Conservation (phyloP, 192 early-diverging fungal genomes). For the Backusella circina region DNA sequence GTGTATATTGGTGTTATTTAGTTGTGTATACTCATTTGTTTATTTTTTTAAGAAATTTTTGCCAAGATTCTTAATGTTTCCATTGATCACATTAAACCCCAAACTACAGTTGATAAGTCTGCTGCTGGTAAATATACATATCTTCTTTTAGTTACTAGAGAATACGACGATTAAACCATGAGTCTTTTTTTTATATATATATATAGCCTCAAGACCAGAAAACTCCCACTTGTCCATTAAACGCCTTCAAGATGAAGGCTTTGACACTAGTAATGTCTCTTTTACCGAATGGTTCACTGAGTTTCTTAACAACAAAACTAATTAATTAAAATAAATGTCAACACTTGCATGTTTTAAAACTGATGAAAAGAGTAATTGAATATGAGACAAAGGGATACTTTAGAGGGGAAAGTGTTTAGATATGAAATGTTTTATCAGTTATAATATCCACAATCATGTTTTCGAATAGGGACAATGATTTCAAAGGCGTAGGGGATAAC, state of each 20-base stretch:
- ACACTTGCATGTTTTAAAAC: neutral
- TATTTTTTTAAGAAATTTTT: constrained; percentile 42
- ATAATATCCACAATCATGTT: too few relatives aligned
- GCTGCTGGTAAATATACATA: constrained; percentile 11
- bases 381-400: too few relatives aligned
- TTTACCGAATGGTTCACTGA: constrained; percentile 56
- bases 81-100: constrained; percentile 47
- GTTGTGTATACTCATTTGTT: neutral
- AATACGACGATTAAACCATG: too few relatives aligned
- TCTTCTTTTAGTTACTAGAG: neutral
- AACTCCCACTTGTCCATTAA: constrained; percentile 63
- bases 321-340: neutral
- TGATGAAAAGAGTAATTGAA: too few relatives aligned
- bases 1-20: neutral
- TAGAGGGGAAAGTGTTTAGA: too few relatives aligned
- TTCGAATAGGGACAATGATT: too few relatives aligned
- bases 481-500: too few relatives aligned
- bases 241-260: constrained; percentile 53
- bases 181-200: neutral
- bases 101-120: constrained; percentile 29
- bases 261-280: constrained; percentile 41
- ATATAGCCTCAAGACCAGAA: constrained; percentile 54
- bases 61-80: constrained; percentile 40
- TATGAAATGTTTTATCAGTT: too few relatives aligned
- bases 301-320: constrained; percentile 1